Conservation (phyloP, 345 rosid genomes). For the Ricinus communis region DNA sequence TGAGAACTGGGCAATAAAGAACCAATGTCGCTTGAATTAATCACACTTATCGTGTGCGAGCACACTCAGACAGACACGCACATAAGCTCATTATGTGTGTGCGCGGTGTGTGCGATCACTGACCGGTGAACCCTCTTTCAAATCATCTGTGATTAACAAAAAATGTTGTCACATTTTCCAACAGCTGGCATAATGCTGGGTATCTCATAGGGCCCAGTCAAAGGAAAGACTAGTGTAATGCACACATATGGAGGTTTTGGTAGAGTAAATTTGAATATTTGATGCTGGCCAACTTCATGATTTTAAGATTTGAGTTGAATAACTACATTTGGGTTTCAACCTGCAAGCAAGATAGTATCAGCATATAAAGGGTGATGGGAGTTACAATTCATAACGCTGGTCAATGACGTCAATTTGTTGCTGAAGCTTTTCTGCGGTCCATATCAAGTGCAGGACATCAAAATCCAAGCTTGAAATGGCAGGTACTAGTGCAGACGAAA, state of each 20-base stretch:
- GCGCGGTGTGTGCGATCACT: too few species aligned
- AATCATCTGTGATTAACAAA: constrained; percentile 6
- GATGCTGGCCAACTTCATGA: not conserved
- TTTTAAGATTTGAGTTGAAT: too few species aligned
- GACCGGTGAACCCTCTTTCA: not conserved
- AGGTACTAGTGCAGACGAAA: constrained; percentile 52
- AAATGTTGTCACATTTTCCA: not conserved
- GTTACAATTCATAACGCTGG: constrained; percentile 65
- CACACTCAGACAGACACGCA: too few species aligned
- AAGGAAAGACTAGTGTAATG: not conserved
- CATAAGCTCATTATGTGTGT: too few species aligned
- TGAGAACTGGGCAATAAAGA: too few species aligned
- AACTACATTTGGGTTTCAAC: not conserved
- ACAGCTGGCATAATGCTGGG: not conserved
- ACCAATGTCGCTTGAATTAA: too few species aligned
- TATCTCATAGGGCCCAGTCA: constrained; percentile 14
- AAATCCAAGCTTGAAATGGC: constrained; percentile 58
- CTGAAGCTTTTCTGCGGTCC: constrained; percentile 83
- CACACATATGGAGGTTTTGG: not conserved
- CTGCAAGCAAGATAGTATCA: not conserved
- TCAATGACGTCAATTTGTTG: constrained; percentile 69
- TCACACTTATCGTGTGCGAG: too few species aligned
- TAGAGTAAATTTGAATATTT: not conserved
- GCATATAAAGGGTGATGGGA: constrained; percentile 3
- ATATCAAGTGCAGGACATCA: constrained; percentile 70